Base-by-base conservation (phyloP, 768 basidiomycete genomes). In the Phaffia tasmanica region DNA sequence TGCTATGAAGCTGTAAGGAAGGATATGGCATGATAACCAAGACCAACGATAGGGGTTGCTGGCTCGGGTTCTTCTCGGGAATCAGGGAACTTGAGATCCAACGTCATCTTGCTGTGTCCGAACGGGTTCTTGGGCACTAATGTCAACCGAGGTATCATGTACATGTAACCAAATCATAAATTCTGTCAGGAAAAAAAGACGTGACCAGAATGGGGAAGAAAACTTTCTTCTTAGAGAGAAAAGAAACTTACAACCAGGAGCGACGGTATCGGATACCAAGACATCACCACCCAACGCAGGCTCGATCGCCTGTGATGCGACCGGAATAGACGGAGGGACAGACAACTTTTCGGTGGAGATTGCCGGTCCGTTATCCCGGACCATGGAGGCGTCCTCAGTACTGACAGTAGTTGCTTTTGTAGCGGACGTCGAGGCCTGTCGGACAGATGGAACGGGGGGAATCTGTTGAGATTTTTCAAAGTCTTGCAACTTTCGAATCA, bases 51-150 rank as follows among this genome's bases (percentile, higher is more conserved):
- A 42, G 59, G 59, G 15, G 59, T 61, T 0, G 35, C 42, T 7
- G 59, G 46, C 59, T 61, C 59, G 30, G 59, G 59, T 49, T 61
- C 42, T 4, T 61, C n/a, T 42, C 47, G 47, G 46, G 50, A 48
- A 14, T 61, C 59, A 27, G 59, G 59, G 46, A 61, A 23, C 16
- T 48, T 23, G 59, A n/a, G 50, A 42, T 61, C 59, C 18, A 61
- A 48, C 0, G 59, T 61, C 5, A 49, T 49, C 19, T 46, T 46
- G 27, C 50, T 61, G 42, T 25, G 7, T 19, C 8, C 16, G 59
- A 48, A 49, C 18, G 59, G 59, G 59, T 61, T 61, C 59, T 61
- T n/a, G 21, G 59, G 59, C 14, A 48, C 59, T 61, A 25, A 35
- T 9, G 6, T n/a, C 23, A n/a, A 47, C 19, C 18, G 4, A 47